Base-by-base conservation (phyloP, 805 yeast genomes). In the Brettanomyces anomalus region DNA sequence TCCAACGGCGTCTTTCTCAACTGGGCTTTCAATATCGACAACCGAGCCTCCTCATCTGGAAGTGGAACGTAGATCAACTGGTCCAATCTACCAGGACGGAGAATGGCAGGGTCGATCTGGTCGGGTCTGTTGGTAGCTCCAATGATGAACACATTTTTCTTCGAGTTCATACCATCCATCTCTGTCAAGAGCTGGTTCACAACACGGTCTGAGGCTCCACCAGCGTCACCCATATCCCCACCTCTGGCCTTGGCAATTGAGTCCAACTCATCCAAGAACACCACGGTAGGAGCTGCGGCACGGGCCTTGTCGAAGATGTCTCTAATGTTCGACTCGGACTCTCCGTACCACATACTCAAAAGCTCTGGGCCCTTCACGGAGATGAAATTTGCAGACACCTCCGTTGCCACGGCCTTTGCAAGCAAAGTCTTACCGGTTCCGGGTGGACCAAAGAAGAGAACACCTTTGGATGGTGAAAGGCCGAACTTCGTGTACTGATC, bases 111-210 rank as follows among this genome's bases (percentile, higher is more conserved):
- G 62, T 93, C 99, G 55, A 93, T 93, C 72, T 93, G 97, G 66
- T 94, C 99, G 34, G 99, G 99, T 74, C 99, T 81, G 70, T 93
- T 93, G 44, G 99, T 93, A 35, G 99, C 99, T 70, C 98, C 99
- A 69, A 93, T 87, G 44, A 93, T 97, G 61, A 93, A 93, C 32
- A 93, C 98, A 61, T 93, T 93, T 81, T 93, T 93, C 74, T 93
- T 93, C 50, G 97, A 96, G 63, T 93, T 93, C 98, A 93, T 93
- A 79, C 99, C 99, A 68, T 93, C 99, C 98, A 93, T 93, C 71
- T 89, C 96, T 7, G 97, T 88, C 64, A 89, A 76, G 61, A 89
- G 76, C 70, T 89, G 97, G 68, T 90, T 89, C 42, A 89, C 97
- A 49, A 89, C 96, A 66, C 95, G 81, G 69, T 89, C 97, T 42